Evolutionary conservation across 805 yeast genomes (phyloP).

Genomic region (Cyberlindnera maclurae): DNA sequence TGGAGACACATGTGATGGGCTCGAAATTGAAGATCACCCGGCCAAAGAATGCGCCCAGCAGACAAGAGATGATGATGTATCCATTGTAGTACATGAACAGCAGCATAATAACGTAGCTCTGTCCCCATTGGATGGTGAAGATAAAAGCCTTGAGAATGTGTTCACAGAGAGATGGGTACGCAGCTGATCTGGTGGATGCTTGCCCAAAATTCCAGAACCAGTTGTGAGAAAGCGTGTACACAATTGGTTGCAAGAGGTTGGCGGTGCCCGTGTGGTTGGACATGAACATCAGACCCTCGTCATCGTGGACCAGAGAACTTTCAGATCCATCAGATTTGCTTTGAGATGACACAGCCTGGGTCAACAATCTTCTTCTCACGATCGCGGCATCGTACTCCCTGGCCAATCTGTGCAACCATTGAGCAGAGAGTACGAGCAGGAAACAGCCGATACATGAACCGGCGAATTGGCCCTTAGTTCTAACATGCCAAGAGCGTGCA

Average conservation of each 20-base stretch:
- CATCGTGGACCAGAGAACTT: constrained; percentile 5
- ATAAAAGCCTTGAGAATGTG: constrained; percentile 44
- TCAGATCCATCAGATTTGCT: constrained; percentile 2
- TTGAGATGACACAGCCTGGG: background rate
- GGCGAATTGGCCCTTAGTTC: constrained; percentile 53
- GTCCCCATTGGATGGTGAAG: constrained; percentile 56
- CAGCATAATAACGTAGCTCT: constrained; percentile 60
- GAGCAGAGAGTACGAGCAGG: constrained; percentile 47
- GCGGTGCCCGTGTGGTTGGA: constrained; percentile 10
- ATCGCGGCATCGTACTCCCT: constrained; percentile 44
- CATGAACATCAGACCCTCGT: constrained; percentile 11
- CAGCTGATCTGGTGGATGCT: constrained; percentile 2
- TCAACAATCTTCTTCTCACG: constrained; percentile 18
- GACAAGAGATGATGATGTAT: constrained; percentile 54
- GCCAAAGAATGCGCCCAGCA: constrained; percentile 56
- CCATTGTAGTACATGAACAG: constrained; percentile 74
- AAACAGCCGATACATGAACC: constrained; percentile 72
- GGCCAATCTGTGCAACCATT: constrained; percentile 48
- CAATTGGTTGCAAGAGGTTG: constrained; percentile 18
- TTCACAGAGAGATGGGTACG: constrained; percentile 38
- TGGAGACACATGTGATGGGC: constrained; percentile 24
- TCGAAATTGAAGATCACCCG: constrained; percentile 47
- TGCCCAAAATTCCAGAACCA: constrained; percentile 20
- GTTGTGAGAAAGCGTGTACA: constrained; percentile 22
- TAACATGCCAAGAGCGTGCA: constrained; percentile 56